Percentiles rank a stretch among this genome's conserved stretches.
Evolutionary conservation across 495 filamentous ascomycete genomes (phyloP).

Genomic region (Ascodesmis nigricans): DNA sequence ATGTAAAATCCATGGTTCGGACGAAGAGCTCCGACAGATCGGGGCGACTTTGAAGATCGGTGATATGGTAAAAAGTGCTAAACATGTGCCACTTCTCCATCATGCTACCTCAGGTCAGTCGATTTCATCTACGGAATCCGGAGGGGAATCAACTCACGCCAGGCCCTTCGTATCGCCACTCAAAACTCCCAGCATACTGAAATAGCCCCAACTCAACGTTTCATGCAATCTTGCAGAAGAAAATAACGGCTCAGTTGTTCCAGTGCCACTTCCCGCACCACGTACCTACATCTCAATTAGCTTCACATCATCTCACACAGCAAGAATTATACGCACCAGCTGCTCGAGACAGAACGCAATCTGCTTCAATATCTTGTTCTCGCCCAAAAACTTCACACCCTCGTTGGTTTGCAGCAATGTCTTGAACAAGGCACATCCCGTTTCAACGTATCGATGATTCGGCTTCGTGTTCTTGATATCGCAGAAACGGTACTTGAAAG

Average conservation of each 20-base stretch:
- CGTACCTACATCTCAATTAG: slow-evolving; percentile 1
- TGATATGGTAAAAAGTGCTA: slow-evolving; percentile 98
- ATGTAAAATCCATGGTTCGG: slow-evolving; percentile 71
- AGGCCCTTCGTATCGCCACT: slow-evolving; percentile 63
- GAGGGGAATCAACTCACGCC: slow-evolving; percentile 19
- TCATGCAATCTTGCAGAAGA: slow-evolving; percentile 59
- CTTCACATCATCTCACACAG: slow-evolving; percentile 11
- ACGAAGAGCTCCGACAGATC: slow-evolving; percentile 75
- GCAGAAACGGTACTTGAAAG: slow-evolving; percentile 89
- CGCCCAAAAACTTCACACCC: slow-evolving; percentile 61
- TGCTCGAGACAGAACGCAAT: slow-evolving; percentile 90
- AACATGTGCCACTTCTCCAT: slow-evolving; percentile 91
- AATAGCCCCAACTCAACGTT: slow-evolving; percentile 77
- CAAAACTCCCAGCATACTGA: slow-evolving; percentile 69
- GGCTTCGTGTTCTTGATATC: slow-evolving; percentile 67
- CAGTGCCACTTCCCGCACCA: slow-evolving; percentile 80
- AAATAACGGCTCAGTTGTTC: slow-evolving; percentile 71
- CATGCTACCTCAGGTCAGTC: slow-evolving; percentile 31
- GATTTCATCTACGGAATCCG: background rate
- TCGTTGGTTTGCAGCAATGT: slow-evolving; percentile 65
- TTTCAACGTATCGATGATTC: slow-evolving; percentile 82
- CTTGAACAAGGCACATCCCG: slow-evolving; percentile 67
- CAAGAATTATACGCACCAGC: slow-evolving; percentile 40
- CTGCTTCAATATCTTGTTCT: slow-evolving; percentile 81
- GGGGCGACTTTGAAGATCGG: slow-evolving; percentile 70